phyloP scores from a whole-genome alignment of 75 land plant species.

The Picea sitchensis region DNA sequence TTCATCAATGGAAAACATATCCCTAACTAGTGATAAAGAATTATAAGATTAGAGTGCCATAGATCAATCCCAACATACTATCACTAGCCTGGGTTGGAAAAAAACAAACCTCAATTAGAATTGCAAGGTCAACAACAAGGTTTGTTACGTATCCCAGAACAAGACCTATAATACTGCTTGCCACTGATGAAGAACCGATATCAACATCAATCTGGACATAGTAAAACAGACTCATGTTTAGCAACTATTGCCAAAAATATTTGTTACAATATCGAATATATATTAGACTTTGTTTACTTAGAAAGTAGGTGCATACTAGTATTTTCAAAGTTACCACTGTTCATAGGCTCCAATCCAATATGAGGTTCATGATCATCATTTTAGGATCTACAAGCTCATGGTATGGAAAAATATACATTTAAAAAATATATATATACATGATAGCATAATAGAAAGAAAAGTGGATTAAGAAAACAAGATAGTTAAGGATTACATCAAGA shows the following conservation, averaged over 20 bases:
- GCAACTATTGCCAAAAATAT: background rate
- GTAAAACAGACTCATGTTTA: background rate
- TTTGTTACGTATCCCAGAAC: conserved; percentile 93
- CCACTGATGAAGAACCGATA: conserved; percentile 98
- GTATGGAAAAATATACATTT: background rate
- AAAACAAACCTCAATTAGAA: conserved; percentile 74
- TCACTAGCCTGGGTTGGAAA: background rate
- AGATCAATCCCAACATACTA: background rate
- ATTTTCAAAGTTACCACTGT: background rate
- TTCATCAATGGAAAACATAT: background rate
- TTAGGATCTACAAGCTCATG: background rate
- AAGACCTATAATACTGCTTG: conserved; percentile 76
- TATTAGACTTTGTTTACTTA: background rate
- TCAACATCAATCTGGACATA: conserved; percentile 86
- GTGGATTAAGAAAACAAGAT: too few relatives aligned
- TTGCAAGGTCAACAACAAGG: conserved; percentile 86
- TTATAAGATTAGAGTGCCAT: background rate
- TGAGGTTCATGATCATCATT: too few relatives aligned
- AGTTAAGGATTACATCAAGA: too few relatives aligned
- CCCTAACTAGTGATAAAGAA: background rate
- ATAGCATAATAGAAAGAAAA: too few relatives aligned
- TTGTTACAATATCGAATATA: background rate
- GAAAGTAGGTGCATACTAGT: background rate
- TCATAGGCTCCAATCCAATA: background rate
- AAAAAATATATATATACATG: background rate